A percentile compares a stretch with the other conserved stretches of the same genome.
Conservation (phyloP, 1,284 basidiomycete genomes). For the Boletus albobrunnescens region DNA sequence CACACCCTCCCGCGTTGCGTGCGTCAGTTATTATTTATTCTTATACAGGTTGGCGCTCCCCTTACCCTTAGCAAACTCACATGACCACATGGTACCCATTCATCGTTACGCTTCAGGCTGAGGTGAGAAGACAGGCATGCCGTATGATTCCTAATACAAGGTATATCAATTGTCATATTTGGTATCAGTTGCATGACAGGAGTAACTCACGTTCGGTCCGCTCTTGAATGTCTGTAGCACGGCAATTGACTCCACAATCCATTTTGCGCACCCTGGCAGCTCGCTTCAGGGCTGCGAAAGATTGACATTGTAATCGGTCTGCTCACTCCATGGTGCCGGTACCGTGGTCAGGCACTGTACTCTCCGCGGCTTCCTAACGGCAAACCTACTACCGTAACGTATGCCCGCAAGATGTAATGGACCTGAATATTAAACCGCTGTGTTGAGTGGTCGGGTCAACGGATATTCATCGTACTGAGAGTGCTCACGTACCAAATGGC, state of each 20-base stretch:
- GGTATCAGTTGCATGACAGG: constrained; percentile 16
- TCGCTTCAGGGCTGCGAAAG: constrained; percentile 24
- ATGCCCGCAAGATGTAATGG: constrained; percentile 5
- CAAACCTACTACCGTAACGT: constrained; percentile 10
- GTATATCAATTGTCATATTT: constrained; percentile 25
- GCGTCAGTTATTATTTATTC: constrained; percentile 7
- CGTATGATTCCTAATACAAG: constrained; percentile 28
- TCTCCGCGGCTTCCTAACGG: constrained; percentile 19
- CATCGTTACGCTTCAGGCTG: constrained; percentile 1
- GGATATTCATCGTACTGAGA: not conserved
- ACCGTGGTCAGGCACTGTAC: constrained; percentile 17
- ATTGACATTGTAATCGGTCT: constrained; percentile 17
- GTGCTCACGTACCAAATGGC: not conserved
- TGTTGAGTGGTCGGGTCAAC: constrained; percentile 8
- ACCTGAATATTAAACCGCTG: not conserved
- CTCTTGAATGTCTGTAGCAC: constrained; percentile 5
- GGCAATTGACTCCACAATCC: constrained; percentile 7
- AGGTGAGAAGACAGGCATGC: constrained; percentile 17
- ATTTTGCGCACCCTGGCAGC: constrained; percentile 2
- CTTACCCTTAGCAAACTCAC: constrained; percentile 2
- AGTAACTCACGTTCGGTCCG: constrained; percentile 17
- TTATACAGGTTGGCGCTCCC: no score
- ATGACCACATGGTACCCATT: constrained; percentile 1
- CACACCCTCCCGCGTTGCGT: constrained; percentile 3
- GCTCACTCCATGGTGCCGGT: constrained; percentile 31